Percentiles rank a stretch among this genome's conserved stretches.
Conservation (phyloP, 2,329 filamentous ascomycete genomes). For the Neofusicoccum parvum region DNA sequence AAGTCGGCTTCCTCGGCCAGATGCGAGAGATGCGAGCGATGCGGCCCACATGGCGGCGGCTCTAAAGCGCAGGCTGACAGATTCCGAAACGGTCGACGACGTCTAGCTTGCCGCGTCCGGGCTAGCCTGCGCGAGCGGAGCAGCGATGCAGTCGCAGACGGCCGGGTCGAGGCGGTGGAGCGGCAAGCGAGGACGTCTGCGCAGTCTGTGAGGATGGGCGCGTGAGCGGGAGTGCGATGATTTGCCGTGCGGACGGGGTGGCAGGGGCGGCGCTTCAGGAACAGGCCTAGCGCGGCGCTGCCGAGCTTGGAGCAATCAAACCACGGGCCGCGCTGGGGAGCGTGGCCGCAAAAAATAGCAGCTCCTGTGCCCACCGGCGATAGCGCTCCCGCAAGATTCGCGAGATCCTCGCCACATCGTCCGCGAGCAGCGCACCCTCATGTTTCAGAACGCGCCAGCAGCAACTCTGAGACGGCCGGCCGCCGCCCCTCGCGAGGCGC, state of each 20-base stretch:
- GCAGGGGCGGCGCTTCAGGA: background rate
- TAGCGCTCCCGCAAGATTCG: background rate
- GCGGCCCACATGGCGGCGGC: background rate
- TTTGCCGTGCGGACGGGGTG: background rate
- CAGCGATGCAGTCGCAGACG: background rate
- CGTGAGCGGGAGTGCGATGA: background rate
- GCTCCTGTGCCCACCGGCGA: background rate
- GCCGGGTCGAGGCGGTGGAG: background rate
- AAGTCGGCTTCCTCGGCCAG: background rate
- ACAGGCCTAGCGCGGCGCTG: constrained; percentile 1
- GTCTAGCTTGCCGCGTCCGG: background rate
- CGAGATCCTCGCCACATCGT: background rate
- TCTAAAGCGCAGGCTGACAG: background rate
- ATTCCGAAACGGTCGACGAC: constrained; percentile 1
- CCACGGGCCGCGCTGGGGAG: background rate
- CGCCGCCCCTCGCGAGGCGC: background rate
- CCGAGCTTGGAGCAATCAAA: background rate
- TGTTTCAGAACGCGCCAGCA: constrained; percentile 1
- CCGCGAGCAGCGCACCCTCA: background rate
- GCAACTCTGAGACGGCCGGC: background rate
- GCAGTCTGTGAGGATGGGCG: background rate
- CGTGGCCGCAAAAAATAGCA: background rate
- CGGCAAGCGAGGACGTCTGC: background rate
- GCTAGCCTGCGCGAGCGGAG: background rate
- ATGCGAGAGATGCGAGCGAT: background rate